Base-by-base conservation (phyloP, 140 eudicot genomes). In the Ambrosia hybrid region DNA sequence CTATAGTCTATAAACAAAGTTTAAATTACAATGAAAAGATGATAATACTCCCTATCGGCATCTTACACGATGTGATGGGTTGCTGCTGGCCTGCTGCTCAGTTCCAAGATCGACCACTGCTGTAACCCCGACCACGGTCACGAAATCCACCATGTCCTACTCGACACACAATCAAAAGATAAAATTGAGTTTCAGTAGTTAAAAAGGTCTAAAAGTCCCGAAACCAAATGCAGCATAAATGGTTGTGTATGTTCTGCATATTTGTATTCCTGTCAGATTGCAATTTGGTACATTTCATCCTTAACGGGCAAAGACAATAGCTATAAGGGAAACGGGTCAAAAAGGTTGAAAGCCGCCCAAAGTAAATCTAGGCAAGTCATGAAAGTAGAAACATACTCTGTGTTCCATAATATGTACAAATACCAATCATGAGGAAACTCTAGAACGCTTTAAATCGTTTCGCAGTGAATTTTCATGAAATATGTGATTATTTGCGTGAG, bases 41-140 rank as follows among this genome's bases (percentile, higher is more conserved):
- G 37, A 68, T 38, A 4, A 21, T 1, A 60, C 48, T 69, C 70
- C 52, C 21, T 15, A 21, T 15, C 16, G 38, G 58, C 34, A 78
- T 46, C 60, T 67, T 72, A 53, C 8, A 36, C 46, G 2, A 13
- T 21, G 12, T 13, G n/a, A 3, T 15, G 6, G 6, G 10, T 37
- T 7, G 4, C 13, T 34, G 37, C 51, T 76, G 61, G 7, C 83
- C 79, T 34, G 37, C 51, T 76, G 65, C 13, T 84, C 79, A 84
- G 87, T 76, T 86, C 96, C 96, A 88, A 33, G 91, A 78, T n/a
- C 96, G 89, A 64, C 89, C 88, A 51, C 97, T 78, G 21, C 88
- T 72, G 59, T 79, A 86, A 26, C 97, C 96, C 68, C 96, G 84
- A 38, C 96, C 97, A 46, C 97, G 96, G 70, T 88, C 95, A 77